A percentile compares a stretch with the other conserved stretches of the same genome.
These are phyloP conservation scores for Cyclocybe cylindracea DNA, from an alignment of 768 basidiomycete genomes.

Conservation along the genomic window DNA sequence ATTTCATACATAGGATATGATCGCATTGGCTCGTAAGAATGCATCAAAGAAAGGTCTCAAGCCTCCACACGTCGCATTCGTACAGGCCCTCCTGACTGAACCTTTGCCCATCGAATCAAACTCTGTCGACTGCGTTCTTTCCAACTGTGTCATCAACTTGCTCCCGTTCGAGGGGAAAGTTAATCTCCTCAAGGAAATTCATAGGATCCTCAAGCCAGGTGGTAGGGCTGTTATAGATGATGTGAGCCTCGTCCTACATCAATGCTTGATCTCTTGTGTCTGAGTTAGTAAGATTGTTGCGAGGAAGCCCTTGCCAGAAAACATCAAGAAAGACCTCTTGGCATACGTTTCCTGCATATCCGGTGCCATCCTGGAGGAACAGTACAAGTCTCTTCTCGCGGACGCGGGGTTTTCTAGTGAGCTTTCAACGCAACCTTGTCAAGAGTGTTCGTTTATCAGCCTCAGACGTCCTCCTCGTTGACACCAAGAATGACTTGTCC, in stretches of 20 bases:
- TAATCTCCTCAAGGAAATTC: conserved; percentile 43
- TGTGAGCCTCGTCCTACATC: conserved; percentile 30
- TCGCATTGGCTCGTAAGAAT: conserved; percentile 46
- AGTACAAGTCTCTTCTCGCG: conserved; percentile 37
- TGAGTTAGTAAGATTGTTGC: conserved; percentile 43
- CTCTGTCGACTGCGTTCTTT: conserved; percentile 55
- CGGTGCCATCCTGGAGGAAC: conserved; percentile 40
- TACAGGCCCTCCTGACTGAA: conserved; percentile 41
- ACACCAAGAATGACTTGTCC: conserved; percentile 42
- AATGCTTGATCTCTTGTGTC: neutral
- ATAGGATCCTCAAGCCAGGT: conserved; percentile 55
- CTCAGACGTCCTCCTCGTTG: conserved; percentile 40
- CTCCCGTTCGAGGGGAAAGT: conserved; percentile 43
- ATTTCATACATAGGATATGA: conserved; percentile 50
- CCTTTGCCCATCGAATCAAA: conserved; percentile 47
- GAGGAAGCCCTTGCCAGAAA: conserved; percentile 40
- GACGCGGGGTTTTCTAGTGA: conserved; percentile 45
- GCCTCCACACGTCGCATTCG: conserved; percentile 52
- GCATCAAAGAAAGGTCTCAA: conserved; percentile 39
- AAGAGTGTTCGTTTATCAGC: neutral
- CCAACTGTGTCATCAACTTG: conserved; percentile 59
- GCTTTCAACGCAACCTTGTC: neutral
- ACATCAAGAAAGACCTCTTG: conserved; percentile 39
- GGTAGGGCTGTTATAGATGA: conserved; percentile 56
- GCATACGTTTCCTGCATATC: conserved; percentile 47